Percentiles rank a stretch among this genome's conserved stretches.
These are phyloP conservation scores for Magnusiomyces clavatus DNA, from an alignment of 1,139 yeast species.

Conservation along the genomic window DNA sequence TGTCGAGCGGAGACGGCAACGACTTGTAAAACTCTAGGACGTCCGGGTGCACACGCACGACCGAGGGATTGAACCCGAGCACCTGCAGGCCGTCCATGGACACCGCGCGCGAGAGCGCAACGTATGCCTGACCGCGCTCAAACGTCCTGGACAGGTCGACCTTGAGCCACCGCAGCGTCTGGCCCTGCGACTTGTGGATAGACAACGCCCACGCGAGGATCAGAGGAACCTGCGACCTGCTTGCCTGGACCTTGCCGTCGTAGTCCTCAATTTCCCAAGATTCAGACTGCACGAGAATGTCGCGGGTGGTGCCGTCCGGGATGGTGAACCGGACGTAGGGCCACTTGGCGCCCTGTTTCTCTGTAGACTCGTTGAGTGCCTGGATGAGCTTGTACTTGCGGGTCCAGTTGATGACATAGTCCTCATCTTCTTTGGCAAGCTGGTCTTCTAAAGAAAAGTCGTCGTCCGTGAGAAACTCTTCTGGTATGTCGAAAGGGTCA, in stretches of 20 bases:
- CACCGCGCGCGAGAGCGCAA: conserved; percentile 82
- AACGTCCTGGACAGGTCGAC: conserved; percentile 73
- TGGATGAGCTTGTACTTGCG: conserved; percentile 27
- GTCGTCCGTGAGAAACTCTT: conserved; percentile 5
- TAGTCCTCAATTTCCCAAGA: conserved; percentile 64
- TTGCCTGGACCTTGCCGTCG: conserved; percentile 43
- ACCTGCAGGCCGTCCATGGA: conserved; percentile 75
- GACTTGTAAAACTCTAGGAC: conserved; percentile 51
- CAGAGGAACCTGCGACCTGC: conserved; percentile 64
- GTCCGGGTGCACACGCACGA: conserved; percentile 53
- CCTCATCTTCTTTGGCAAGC: conserved; percentile 11
- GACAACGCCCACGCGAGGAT: conserved; percentile 93
- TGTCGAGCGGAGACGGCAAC: conserved; percentile 4
- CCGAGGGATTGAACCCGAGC: conserved; percentile 51
- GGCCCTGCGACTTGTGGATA: conserved; percentile 95
- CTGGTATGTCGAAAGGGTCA: conserved; percentile 18
- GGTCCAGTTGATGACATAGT: conserved; percentile 17
- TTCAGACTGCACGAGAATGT: conserved; percentile 66
- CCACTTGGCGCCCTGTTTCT: conserved; percentile 25
- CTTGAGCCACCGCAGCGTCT: conserved; percentile 72
- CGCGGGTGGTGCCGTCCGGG: conserved; percentile 64
- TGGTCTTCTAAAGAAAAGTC: conserved; percentile 13
- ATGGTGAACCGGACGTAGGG: conserved; percentile 74
- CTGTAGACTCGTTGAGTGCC: conserved; percentile 18
- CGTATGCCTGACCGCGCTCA: conserved; percentile 94